Base-by-base conservation (phyloP, 768 basidiomycete species). In the Mycena rosella region DNA sequence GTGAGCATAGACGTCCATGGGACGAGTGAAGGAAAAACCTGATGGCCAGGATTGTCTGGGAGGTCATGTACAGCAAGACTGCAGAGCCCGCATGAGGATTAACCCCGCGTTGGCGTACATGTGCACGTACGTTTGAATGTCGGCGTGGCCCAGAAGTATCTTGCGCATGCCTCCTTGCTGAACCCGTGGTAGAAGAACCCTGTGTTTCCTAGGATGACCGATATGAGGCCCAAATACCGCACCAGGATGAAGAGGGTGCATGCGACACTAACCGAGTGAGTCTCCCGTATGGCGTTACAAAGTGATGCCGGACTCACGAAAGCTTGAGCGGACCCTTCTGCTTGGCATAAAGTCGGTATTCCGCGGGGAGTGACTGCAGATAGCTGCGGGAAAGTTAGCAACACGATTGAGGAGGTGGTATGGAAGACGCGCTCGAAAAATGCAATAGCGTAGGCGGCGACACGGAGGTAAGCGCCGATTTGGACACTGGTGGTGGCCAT, bases 141-240 rank as follows among this genome's bases (percentile, higher is more conserved):
- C 2, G 69, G 69, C 4, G 55, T 27, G 2, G 63, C 27, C 69
- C 58, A 66, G 30, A 18, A 70, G 26, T 34, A 70, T 5, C 38
- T 47, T 36, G 20, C 11, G 52, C 69, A 70, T 4, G 54, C n/a
- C 14, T 40, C 60, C 38, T 17, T 13, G 45, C 27, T 61, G 65
- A 70, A 70, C 2, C 60, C 65, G 30, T 70, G 69, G 26, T 70
- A 62, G 59, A 70, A 70, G 60, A 70, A 70, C 17, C 69, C 68
- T 0, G 40, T 54, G 47, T 57, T 59, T 5, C 58, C 65, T 20
- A 63, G 10, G 6, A 67, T 51, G 7, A 66, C 45, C 2, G 65
- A 17, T 1, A 30, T 15, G 18, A 70, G 26, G 3, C 69, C 69
- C 14, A 70, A 26, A 17, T 70, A 70, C 5, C 69, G 69, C 42